Percentiles rank a stretch among this genome's conserved stretches.
Conservation (phyloP, 139 green algal genomes). For the Micractinium conductrix region DNA sequence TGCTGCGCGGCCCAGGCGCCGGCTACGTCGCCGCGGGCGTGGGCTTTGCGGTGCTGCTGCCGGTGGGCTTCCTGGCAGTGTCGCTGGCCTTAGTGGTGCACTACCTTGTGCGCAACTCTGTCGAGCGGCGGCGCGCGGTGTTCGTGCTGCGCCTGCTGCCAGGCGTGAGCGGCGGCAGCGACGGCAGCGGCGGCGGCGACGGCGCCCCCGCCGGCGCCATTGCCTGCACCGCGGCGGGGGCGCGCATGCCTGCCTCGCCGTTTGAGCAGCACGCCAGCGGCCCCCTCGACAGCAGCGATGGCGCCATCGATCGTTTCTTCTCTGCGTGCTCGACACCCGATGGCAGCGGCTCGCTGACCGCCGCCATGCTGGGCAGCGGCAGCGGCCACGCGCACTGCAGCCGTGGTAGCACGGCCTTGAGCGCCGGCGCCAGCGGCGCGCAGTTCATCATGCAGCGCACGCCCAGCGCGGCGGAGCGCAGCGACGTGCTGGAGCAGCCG, state of each 20-base stretch:
- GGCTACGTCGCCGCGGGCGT: slow-evolving; percentile 21
- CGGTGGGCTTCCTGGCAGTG: slow-evolving; percentile 14
- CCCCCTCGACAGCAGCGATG: too few relatives aligned
- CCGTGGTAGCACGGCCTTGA: not conserved
- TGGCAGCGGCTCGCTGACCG: too few relatives aligned
- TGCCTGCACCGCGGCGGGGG: too few relatives aligned
- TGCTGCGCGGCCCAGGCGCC: slow-evolving; percentile 14
- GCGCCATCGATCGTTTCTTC: too few relatives aligned
- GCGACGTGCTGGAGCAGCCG: too few relatives aligned
- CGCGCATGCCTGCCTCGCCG: too few relatives aligned
- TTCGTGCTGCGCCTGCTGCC: slow-evolving; percentile 31
- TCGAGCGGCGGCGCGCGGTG: slow-evolving; percentile 33
- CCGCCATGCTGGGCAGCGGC: too few relatives aligned
- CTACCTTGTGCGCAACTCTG: slow-evolving; percentile 26
- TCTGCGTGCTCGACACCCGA: too few relatives aligned
- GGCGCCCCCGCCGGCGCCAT: too few relatives aligned
- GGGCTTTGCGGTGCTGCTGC: slow-evolving; percentile 39
- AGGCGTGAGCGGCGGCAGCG: not conserved
- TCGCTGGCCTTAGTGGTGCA: slow-evolving; percentile 26
- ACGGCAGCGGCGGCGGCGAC: not conserved
- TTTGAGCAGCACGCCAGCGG: too few relatives aligned
- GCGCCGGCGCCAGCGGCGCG: not conserved
- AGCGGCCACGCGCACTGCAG: too few relatives aligned
- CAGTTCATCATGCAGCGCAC: not conserved
- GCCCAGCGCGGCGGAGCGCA: not conserved